phyloP scores from a whole-genome alignment of 495 filamentous ascomycete species.

The Tuber melanosporum region DNA sequence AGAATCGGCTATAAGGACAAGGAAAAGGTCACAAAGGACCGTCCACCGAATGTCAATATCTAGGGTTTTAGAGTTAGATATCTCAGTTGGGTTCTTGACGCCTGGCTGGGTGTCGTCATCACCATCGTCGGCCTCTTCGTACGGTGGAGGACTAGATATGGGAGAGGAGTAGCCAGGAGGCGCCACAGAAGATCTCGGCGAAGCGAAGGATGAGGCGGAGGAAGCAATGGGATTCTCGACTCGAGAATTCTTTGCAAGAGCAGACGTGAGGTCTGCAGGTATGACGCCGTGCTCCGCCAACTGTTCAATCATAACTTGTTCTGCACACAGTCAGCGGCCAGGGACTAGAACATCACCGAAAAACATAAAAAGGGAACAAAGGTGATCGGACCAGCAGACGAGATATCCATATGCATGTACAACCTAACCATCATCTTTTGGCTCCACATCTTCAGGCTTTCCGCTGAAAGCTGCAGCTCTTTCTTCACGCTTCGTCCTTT shows the following conservation, averaged over 20 bases:
- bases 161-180: conserved; percentile 10
- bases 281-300: conserved; percentile 84
- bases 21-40: conserved; percentile 90
- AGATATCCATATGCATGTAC: conserved; percentile 95
- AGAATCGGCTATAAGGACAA: conserved; percentile 90
- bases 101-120: conserved; percentile 45
- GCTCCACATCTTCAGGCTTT: conserved; percentile 88
- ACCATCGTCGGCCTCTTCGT: conserved; percentile 2
- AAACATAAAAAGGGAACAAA: conserved; percentile 1
- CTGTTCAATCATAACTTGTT: conserved; percentile 99
- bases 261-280: conserved; percentile 70
- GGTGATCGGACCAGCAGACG: conserved; percentile 49
- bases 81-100: conserved; percentile 71
- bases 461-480: conserved; percentile 57
- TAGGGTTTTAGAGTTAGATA: conserved; percentile 72
- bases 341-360: background rate
- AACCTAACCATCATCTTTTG: conserved; percentile 94
- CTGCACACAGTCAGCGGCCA: conserved; percentile 44
- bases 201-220: background rate
- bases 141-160: conserved; percentile 20
- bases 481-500: conserved; percentile 58
- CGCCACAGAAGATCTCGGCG: conserved; percentile 9
- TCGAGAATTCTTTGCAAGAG: conserved; percentile 85
- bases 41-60: conserved; percentile 98
- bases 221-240: conserved; percentile 85